Base-by-base conservation (phyloP, 164 flowering plant genomes). In the Houttuynia cordata region DNA sequence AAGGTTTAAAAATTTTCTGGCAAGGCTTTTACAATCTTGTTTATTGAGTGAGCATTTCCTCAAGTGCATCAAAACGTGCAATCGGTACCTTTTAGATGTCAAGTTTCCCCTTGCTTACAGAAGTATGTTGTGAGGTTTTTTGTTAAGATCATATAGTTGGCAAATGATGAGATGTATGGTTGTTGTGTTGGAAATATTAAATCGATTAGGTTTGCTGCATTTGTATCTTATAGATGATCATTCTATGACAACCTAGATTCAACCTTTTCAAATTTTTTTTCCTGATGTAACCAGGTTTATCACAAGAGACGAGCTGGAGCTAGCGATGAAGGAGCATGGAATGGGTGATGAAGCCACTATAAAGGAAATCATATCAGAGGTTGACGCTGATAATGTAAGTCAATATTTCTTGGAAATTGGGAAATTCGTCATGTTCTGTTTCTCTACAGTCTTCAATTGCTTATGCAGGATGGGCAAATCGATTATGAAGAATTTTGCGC, bases 371-470 rank as follows among this genome's bases (percentile, higher is more conserved):
- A 84, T 91, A 64, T 65, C 84, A 18, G 97, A 91, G 78, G 96
- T 91, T 24, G 97, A 91, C 59, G 53, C 89, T 8, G 97, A 91
- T 62, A 82, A 88, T 76, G 95, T 91, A 71, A 80, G 87, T 70
- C 45, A 7, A 0, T 65, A 51, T 22, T 18, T 41, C 50, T 17
- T 3, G 24, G 39, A 51, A 42, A 22, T 57, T n/a, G 1, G 40
- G 12, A 56, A 2, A 40, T 23, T 22, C 57, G 18, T 53, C 53
- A 12, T 30, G 18, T 14, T 10, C 15, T 45, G 42, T 56, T 8
- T 17, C 42, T 59, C 50, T 64, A 68, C 40, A 72, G 58, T 41
- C n/a, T 71, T 66, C 62, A 39, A 24, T 23, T 53, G 58, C 62
- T 24, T 78, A 45, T 45, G 37, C 37, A 90, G 97, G 97, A 90